Evolutionary conservation across 306 rosid species (phyloP).

Genomic region (Sechiopsis laciniata): DNA sequence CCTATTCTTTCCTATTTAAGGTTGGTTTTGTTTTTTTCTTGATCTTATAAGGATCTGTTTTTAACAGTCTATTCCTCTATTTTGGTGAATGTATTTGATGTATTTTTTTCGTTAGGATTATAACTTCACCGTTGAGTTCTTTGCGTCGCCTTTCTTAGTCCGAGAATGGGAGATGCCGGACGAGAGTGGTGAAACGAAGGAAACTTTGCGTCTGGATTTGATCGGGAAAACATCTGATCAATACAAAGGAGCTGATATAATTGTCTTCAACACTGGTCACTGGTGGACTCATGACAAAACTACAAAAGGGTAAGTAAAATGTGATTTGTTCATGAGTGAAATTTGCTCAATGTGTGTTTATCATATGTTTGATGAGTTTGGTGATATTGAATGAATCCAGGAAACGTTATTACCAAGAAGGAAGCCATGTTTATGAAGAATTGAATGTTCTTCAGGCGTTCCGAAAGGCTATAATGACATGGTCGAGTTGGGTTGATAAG

Average conservation of each 20-base stretch:
- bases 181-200: slow-evolving; percentile 65
- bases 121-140: slow-evolving; percentile 73
- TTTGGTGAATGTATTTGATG: not conserved
- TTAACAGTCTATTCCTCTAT: not conserved
- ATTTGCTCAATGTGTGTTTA: not conserved
- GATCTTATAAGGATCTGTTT: not conserved
- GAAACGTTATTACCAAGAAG: too few species aligned
- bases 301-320: slow-evolving; percentile 58
- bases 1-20: slow-evolving; percentile 75
- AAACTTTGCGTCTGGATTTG: slow-evolving; percentile 87
- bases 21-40: slow-evolving; percentile 31
- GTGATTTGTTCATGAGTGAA: not conserved
- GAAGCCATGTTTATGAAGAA: too few species aligned
- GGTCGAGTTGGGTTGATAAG: too few species aligned
- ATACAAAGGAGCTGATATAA: slow-evolving; percentile 71
- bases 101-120: slow-evolving; percentile 48
- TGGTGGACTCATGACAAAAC: slow-evolving; percentile 99
- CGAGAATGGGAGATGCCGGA: slow-evolving; percentile 76
- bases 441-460: too few species aligned
- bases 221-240: slow-evolving; percentile 58
- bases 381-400: slow-evolving; percentile 13
- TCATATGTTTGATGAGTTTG: not conserved
- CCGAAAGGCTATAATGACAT: too few species aligned
- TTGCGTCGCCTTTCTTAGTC: slow-evolving; percentile 87
- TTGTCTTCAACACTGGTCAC: slow-evolving; percentile 90